Percentiles rank a stretch among this genome's conserved stretches.
These are phyloP conservation scores for Suillus decipiens DNA, from an alignment of 768 basidiomycete species.

Conservation along the genomic window DNA sequence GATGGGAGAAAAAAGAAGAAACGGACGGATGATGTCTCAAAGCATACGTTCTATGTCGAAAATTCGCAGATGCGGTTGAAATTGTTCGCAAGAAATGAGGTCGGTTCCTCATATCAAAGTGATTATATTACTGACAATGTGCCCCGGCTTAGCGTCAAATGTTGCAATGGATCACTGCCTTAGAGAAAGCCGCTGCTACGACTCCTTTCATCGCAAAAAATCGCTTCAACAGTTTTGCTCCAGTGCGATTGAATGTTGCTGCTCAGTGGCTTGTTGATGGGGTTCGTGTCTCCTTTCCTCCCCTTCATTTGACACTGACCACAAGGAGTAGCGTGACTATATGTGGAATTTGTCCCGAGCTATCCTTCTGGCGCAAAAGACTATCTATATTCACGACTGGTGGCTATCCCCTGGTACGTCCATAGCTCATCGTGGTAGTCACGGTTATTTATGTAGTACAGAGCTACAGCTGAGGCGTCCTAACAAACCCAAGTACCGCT, in stretches of 20 bases:
- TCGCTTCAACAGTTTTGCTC: conserved; percentile 93
- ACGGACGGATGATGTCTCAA: conserved; percentile 66
- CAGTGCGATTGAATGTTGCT: conserved; percentile 88
- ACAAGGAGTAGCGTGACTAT: conserved; percentile 75
- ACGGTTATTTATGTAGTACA: conserved; percentile 25
- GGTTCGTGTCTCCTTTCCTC: conserved; percentile 38
- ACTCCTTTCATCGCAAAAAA: conserved; percentile 81
- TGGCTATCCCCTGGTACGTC: conserved; percentile 85
- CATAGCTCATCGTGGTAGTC: conserved; percentile 8
- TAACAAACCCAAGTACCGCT: conserved; percentile 77
- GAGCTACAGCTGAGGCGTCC: conserved; percentile 88
- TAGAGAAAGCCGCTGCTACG: conserved; percentile 75
- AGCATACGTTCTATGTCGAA: conserved; percentile 92
- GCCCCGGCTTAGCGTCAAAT: conserved; percentile 72
- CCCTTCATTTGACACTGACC: conserved; percentile 2
- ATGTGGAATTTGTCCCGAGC: conserved; percentile 97
- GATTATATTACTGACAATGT: conserved; percentile 10
- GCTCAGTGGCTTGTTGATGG: conserved; percentile 99
- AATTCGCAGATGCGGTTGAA: conserved; percentile 91
- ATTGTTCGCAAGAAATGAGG: conserved; percentile 85
- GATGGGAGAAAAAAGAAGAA: conserved; percentile 51
- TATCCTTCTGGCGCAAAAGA: conserved; percentile 83
- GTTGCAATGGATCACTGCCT: conserved; percentile 93
- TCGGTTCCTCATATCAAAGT: conserved; percentile 28
- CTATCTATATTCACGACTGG: conserved; percentile 97